Base-by-base conservation (phyloP, 2,329 filamentous ascomycete species). In the Cytospora paraplurivora region DNA sequence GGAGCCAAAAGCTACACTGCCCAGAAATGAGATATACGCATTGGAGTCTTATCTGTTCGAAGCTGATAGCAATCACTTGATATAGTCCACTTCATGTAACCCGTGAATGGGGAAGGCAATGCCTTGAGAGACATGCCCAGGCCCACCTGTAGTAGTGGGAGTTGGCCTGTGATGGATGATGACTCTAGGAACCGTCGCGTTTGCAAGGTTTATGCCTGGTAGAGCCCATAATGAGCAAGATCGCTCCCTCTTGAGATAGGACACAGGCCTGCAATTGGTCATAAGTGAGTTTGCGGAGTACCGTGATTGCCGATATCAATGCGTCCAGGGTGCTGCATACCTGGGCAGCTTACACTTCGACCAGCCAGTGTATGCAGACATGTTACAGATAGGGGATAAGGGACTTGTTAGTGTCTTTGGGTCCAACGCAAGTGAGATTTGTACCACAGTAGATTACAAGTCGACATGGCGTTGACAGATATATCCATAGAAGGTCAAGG, bases 21-120 rank as follows among this genome's bases (percentile, higher is more conserved):
- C 4, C 10, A n/a, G 5, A 7, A 41, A 41, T n/a, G 17, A 1
- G 38, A 41, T 41, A n/a, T 1, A 21, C n/a, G 1, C n/a, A 21
- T 4, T 21, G 8, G 8, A 2, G 21, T 47, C n/a, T 21, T 47
- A 47, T 21, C 44, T 47, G 7, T 7, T 19, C 12, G 44, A 47
- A 47, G n/a, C 5, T 10, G 2, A 44, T 19, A 5, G 44, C 44
- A 21, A 10, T 47, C 5, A 13, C 5, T 15, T 4, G 58, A 13
- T 19, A 49, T 0, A 38, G 32, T 12, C 7, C 34, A 19, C 41
- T 17, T 17, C 13, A 8, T 15, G 35, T 41, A 54, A 55, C 55
- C 55, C 58, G 58, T 55, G 55, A 61, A 61, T 61, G 58, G 58
- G 58, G 58, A 49, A 60, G 17, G 8, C 3, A 17, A 44, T 11